phyloP scores from a whole-genome alignment of 106 monocot genomes.

The Phalaenopsis aphrodite region DNA sequence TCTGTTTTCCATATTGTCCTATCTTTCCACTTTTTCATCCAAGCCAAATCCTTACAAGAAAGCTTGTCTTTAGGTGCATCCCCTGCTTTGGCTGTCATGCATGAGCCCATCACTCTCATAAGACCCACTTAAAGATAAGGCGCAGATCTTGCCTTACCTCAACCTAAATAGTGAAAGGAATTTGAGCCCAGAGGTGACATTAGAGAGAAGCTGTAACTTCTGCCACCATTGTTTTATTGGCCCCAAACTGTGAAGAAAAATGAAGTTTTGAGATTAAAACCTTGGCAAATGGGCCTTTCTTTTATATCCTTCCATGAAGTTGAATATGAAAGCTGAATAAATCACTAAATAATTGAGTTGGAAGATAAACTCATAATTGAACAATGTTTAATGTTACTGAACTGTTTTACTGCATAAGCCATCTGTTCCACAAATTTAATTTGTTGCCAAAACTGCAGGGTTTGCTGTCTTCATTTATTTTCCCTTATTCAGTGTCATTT shows the following conservation, averaged over 20 bases:
- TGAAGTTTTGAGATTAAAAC: no score
- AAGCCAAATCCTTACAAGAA: not conserved
- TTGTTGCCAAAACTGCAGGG: not conserved
- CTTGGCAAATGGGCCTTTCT: no score
- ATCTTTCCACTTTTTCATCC: not conserved
- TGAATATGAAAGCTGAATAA: no score
- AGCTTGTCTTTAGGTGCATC: not conserved
- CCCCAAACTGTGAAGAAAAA: no score
- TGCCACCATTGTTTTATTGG: no score
- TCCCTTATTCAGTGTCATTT: not conserved
- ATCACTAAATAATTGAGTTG: no score
- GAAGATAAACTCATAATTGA: no score
- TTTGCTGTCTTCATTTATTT: not conserved
- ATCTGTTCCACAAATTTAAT: no score
- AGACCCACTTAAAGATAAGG: slow-evolving; percentile 2
- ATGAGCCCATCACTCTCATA: not conserved
- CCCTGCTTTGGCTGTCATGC: not conserved
- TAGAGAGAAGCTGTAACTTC: not conserved
- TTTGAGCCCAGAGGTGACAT: not conserved
- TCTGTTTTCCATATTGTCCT: no score
- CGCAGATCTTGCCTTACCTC: slow-evolving; percentile 1
- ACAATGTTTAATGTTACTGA: no score
- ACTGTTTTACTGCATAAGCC: no score
- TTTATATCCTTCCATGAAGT: no score
- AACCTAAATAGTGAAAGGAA: not conserved